A percentile compares a stretch with the other conserved stretches of the same genome.
These are phyloP conservation scores for Saccharomycopsis hybrid DNA, from an alignment of 1,139 yeast species.

Conservation along the genomic window DNA sequence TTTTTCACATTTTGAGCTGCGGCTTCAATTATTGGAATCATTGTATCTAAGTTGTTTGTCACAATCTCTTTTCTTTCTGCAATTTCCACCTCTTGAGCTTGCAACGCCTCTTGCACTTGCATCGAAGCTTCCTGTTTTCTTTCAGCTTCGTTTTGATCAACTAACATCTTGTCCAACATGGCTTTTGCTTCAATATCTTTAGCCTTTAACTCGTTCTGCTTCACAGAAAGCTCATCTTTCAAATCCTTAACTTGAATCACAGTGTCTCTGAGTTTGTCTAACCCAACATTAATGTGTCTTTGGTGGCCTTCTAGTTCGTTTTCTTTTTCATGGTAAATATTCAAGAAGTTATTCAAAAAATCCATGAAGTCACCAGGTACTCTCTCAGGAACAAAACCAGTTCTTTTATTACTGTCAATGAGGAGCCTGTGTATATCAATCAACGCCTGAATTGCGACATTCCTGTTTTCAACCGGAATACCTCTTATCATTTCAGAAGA, in stretches of 20 bases:
- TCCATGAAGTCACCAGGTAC: slow-evolving; percentile 56
- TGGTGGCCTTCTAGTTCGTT: slow-evolving; percentile 57
- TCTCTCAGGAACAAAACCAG: slow-evolving; percentile 2
- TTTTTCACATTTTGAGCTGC: slow-evolving; percentile 84
- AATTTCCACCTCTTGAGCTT: slow-evolving; percentile 59
- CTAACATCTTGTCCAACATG: slow-evolving; percentile 72
- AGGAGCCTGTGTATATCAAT: slow-evolving; percentile 39
- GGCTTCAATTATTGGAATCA: slow-evolving; percentile 68
- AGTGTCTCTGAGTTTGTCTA: slow-evolving; percentile 72
- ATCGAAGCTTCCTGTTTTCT: slow-evolving; percentile 81
- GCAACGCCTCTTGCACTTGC: slow-evolving; percentile 65
- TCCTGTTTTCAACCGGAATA: slow-evolving; percentile 51
- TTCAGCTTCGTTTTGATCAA: slow-evolving; percentile 89
- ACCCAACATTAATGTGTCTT: slow-evolving; percentile 65
- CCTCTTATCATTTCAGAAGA: slow-evolving; percentile 37
- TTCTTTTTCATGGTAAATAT: slow-evolving; percentile 39
- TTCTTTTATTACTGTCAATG: slow-evolving; percentile 20
- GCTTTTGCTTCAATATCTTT: slow-evolving; percentile 67
- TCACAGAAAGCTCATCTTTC: slow-evolving; percentile 46
- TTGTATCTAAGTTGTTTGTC: slow-evolving; percentile 37
- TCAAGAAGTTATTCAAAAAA: slow-evolving; percentile 43
- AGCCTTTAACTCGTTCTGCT: slow-evolving; percentile 40
- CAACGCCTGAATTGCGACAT: slow-evolving; percentile 42
- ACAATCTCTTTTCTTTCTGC: slow-evolving; percentile 50
- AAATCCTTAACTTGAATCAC: slow-evolving; percentile 65